Conservation (phyloP, 768 basidiomycete species). For the Gymnopilus junonius region DNA sequence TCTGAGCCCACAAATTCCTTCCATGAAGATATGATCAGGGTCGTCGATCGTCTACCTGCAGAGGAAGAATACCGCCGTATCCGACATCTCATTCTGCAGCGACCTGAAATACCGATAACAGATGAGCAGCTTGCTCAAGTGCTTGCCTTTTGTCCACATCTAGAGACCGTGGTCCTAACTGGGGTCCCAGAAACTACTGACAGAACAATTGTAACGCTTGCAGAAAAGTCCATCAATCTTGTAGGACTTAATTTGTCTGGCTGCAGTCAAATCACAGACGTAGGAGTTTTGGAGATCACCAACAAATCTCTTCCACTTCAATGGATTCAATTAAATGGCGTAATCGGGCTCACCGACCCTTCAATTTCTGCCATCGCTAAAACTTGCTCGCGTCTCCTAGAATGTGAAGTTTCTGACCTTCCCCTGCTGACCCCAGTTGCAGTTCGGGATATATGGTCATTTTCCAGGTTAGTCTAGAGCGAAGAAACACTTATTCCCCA, state of each 20-base stretch:
- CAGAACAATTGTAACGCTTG: slow-evolving; percentile 66
- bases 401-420: slow-evolving; percentile 79
- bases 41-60: slow-evolving; percentile 63
- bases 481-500: neutral
- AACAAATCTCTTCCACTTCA: slow-evolving; percentile 69
- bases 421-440: slow-evolving; percentile 69
- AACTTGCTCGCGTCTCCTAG: slow-evolving; percentile 75
- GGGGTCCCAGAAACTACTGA: slow-evolving; percentile 73
- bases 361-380: slow-evolving; percentile 73
- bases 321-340: slow-evolving; percentile 74
- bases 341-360: slow-evolving; percentile 62
- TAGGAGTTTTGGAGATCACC: slow-evolving; percentile 75
- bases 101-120: slow-evolving; percentile 42
- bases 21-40: slow-evolving; percentile 62
- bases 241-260: slow-evolving; percentile 78
- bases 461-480: slow-evolving; percentile 53
- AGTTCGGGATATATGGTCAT: slow-evolving; percentile 81
- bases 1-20: slow-evolving; percentile 39
- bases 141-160: slow-evolving; percentile 61
- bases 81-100: slow-evolving; percentile 60
- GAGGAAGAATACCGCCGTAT: slow-evolving; percentile 63
- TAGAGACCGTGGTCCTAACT: slow-evolving; percentile 71
- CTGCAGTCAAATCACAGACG: slow-evolving; percentile 78
- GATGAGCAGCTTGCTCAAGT: slow-evolving; percentile 65
- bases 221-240: slow-evolving; percentile 64